Base-by-base conservation (phyloP, 805 yeast genomes). In the Hanseniaspora mollemarum region DNA sequence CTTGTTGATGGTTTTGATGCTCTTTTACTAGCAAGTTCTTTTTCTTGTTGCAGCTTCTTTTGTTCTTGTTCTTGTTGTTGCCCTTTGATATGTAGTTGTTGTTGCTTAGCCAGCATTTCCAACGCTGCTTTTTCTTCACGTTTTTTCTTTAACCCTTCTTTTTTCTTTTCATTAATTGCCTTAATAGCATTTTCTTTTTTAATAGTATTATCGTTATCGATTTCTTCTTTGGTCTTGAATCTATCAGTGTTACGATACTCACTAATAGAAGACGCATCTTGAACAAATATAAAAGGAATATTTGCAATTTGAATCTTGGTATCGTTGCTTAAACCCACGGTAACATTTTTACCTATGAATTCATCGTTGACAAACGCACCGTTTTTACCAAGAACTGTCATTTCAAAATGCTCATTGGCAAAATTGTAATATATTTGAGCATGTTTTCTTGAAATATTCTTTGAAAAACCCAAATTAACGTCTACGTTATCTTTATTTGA, bases 401-500 rank as follows among this genome's bases (percentile, higher is more conserved):
- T 69, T 65, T 92, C 98, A 61, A 92, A 92, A 56, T 95, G 69
- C 62, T 90, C 97, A 3, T 94, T 87, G 3, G 96, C 97, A 66
- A 92, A 92, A 63, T 92, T 92, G 69, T 90, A 92, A 63, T 88
- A 90, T 15, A 92, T 90, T 66, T 86, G 88, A 4, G 97, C 98
- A 66, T 92, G 98, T 53, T 87, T 73, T 61, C 98, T 71, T 5
- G 96, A 87, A 16, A 92, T 87, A 9, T 96, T 94, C 68, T 92
- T 92, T 38, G 88, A 84, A 13, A 85, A 78, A 9, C 96, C 95
- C 40, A 92, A 67, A 68, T 92, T 95, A 39, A 92, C 95, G 67
- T 90, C 98, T 10, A 90, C 85, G 4, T 84, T 75, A 58, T 83
- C 81, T 10, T 41, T 40, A 19, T 33, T 35, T 2, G 45, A 53